Evolutionary conservation across 2,329 filamentous ascomycete species (phyloP).

Genomic region (Amphichorda felina): DNA sequence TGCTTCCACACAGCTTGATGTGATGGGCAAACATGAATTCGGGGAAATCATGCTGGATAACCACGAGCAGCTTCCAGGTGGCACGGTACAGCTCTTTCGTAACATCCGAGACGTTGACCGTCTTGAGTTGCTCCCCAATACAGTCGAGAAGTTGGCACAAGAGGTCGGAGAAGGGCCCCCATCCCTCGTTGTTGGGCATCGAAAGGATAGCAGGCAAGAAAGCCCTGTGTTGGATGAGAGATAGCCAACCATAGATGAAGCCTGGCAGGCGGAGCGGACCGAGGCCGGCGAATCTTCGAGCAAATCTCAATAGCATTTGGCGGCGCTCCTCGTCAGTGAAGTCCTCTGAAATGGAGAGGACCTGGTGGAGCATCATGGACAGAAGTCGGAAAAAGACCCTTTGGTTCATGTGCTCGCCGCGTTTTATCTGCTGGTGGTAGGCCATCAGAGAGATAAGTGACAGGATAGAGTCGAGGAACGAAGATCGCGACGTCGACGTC

Average conservation of each 20-base stretch:
- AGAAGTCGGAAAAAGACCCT: slow-evolving; percentile 87
- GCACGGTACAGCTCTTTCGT: slow-evolving; percentile 79
- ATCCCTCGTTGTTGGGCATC: slow-evolving; percentile 57
- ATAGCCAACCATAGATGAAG: slow-evolving; percentile 79
- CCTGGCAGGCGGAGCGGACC: slow-evolving; percentile 68
- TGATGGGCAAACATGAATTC: slow-evolving; percentile 88
- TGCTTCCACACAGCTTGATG: slow-evolving; percentile 65
- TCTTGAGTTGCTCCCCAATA: slow-evolving; percentile 69
- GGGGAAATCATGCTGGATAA: slow-evolving; percentile 88
- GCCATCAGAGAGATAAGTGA: slow-evolving; percentile 70
- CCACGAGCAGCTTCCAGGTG: slow-evolving; percentile 67
- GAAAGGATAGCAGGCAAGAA: slow-evolving; percentile 72
- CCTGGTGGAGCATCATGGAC: slow-evolving; percentile 68
- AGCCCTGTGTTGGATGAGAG: slow-evolving; percentile 69
- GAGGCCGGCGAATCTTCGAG: slow-evolving; percentile 57
- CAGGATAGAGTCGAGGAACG: slow-evolving; percentile 67
- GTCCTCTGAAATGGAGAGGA: slow-evolving; percentile 46
- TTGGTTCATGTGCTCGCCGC: slow-evolving; percentile 73
- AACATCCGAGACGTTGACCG: slow-evolving; percentile 53
- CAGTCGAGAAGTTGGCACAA: slow-evolving; percentile 61
- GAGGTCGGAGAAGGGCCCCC: slow-evolving; percentile 63
- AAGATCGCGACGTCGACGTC: slow-evolving; percentile 49
- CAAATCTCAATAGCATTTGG: slow-evolving; percentile 63
- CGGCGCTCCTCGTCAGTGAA: slow-evolving; percentile 48
- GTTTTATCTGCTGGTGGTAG: slow-evolving; percentile 73